These are phyloP conservation scores for Vanderwaltozyma yarrowii DNA, from an alignment of 805 yeast species.

Conservation along the genomic window DNA sequence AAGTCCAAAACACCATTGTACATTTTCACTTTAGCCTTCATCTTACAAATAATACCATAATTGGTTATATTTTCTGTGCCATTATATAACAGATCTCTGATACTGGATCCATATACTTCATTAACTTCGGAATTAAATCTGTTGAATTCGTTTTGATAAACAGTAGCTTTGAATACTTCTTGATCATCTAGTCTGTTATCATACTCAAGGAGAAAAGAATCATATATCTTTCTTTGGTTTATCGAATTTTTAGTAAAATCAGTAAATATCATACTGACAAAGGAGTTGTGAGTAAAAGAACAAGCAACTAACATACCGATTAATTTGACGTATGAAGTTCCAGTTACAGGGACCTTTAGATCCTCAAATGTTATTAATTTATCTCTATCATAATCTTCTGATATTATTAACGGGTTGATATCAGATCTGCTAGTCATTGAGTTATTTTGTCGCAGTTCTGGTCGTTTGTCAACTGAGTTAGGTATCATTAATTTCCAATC, in stretches of 20 bases:
- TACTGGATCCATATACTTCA: constrained; percentile 3
- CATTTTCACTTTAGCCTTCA: constrained; percentile 12
- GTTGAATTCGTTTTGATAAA: constrained; percentile 14
- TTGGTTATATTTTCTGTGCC: constrained; percentile 15
- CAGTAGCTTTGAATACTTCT: constrained; percentile 14
- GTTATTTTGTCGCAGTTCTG: no score
- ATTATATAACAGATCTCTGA: constrained; percentile 4
- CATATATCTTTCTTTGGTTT: constrained; percentile 15
- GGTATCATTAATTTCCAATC: neutral
- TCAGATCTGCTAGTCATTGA: no score
- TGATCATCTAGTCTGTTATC: constrained; percentile 8
- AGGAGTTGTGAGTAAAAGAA: constrained; percentile 9
- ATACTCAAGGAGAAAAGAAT: constrained; percentile 15
- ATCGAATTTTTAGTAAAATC: constrained; percentile 20
- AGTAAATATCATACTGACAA: constrained; percentile 16
- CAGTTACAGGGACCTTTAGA: constrained; percentile 4
- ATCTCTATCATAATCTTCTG: constrained; percentile 3
- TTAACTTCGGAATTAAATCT: constrained; percentile 6
- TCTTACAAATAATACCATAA: constrained; percentile 19
- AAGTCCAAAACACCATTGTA: constrained; percentile 16
- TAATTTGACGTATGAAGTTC: constrained; percentile 8
- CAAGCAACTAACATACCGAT: constrained; percentile 16
- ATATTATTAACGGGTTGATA: no score
- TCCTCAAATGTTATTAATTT: constrained; percentile 9
- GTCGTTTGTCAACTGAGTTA: no score